Evolutionary conservation across 1,139 yeast species (phyloP).

Genomic region (Suhomyces maxii): DNA sequence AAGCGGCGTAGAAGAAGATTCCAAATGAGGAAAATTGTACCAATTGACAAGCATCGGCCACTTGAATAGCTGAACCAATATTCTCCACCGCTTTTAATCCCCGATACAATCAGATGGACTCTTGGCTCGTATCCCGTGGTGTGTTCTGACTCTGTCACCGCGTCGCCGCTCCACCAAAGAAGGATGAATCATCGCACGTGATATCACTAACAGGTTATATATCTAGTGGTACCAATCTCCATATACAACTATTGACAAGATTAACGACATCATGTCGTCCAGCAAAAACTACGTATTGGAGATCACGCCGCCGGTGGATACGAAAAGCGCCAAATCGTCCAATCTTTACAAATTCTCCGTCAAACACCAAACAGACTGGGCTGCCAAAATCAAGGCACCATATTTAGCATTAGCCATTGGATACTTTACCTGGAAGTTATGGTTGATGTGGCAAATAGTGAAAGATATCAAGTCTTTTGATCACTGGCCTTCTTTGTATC

Average conservation of each 20-base stretch:
- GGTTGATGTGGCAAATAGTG: neutral
- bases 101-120: too few relatives aligned
- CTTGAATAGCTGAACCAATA: too few relatives aligned
- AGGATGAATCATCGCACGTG: slow-evolving; percentile 9
- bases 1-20: too few relatives aligned
- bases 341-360: slow-evolving; percentile 25
- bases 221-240: neutral
- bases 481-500: neutral
- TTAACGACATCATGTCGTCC: slow-evolving; percentile 26
- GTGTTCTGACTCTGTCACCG: too few relatives aligned
- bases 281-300: slow-evolving; percentile 32
- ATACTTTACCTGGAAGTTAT: neutral
- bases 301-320: slow-evolving; percentile 23
- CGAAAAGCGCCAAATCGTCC: slow-evolving; percentile 5
- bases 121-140: too few relatives aligned
- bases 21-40: too few relatives aligned
- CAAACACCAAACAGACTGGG: slow-evolving; percentile 4
- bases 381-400: neutral
- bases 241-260: neutral
- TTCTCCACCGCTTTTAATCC: too few relatives aligned
- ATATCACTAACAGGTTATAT: neutral
- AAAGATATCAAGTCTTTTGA: neutral
- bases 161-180: neutral
- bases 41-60: too few relatives aligned
- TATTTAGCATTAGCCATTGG: slow-evolving; percentile 1